Conservation (phyloP, 2,329 filamentous ascomycete genomes). For the Fusarium torreyae region DNA sequence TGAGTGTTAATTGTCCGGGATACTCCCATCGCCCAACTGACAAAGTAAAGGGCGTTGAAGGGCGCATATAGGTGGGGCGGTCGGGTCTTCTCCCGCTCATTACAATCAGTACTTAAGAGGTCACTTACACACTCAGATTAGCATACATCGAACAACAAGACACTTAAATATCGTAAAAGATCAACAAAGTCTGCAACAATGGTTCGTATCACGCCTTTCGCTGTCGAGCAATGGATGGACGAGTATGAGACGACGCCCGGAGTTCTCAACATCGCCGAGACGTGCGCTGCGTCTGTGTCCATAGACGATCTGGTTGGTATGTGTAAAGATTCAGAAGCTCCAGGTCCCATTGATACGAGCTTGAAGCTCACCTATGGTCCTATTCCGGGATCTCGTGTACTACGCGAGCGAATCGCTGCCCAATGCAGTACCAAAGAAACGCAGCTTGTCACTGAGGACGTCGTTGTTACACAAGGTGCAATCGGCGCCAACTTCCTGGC, state of each 20-base stretch:
- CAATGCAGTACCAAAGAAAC: constrained; percentile 73
- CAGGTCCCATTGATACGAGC: constrained; percentile 62
- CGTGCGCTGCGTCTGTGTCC: constrained; percentile 82
- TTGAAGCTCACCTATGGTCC: constrained; percentile 79
- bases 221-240: constrained; percentile 82
- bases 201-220: constrained; percentile 73
- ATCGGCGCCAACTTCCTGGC: constrained; percentile 89
- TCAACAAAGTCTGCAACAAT: constrained; percentile 53
- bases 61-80: not conserved
- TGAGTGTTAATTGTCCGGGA: not conserved
- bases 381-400: constrained; percentile 76
- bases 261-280: constrained; percentile 82
- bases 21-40: not conserved
- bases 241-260: constrained; percentile 69
- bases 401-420: constrained; percentile 75
- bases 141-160: not conserved
- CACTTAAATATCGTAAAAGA: not conserved
- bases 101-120: constrained; percentile 2
- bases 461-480: constrained; percentile 84
- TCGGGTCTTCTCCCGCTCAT: not conserved
- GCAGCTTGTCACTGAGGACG: constrained; percentile 68
- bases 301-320: constrained; percentile 75
- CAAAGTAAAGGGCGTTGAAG: constrained; percentile 12
- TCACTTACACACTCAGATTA: not conserved
- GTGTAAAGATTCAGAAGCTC: constrained; percentile 65